Base-by-base conservation (phyloP, 805 yeast species). In the Millerozyma miso region DNA sequence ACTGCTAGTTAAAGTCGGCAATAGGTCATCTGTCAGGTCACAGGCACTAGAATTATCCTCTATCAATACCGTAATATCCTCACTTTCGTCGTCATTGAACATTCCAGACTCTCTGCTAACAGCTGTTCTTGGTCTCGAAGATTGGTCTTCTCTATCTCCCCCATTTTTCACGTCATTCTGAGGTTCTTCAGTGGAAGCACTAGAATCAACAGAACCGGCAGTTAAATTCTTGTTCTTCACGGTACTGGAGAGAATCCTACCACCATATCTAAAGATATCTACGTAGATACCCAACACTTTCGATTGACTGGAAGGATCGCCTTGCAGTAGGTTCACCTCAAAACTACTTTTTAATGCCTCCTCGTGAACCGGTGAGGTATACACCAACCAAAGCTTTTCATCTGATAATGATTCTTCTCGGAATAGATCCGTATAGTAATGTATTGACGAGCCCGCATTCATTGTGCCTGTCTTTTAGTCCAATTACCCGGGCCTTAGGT, bases 371-470 rank as follows among this genome's bases (percentile, higher is more conserved):
- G 60, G 56, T 1, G 58, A 51, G 12, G 57, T 54, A 50, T 46
- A 63, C 17, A 64, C 38, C 4, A 48, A 41, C 32, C 39, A 40
- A 44, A 53, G 62, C 40, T 52, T 59, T 17, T 46, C 54, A 6
- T 38, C 45, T 40, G 53, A 56, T 31, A 59, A 56, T 12, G 43
- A 37, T 5, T 38, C 44, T 10, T 42, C 42, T 35, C 47, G 41
- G 43, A 63, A 63, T 18, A 63, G 41, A 33, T 55, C 54, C 3
- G 53, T 32, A 48, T 63, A 63, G 17, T 55, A 46, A 19, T 37
- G n/a, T 20, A 51, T 51, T 13, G 59, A 23, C 33, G 48, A 45
- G 26, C 42, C 44, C 4, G 43, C 35, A 19, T 40, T 49, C 54
- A 51, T 52, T 32, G 7, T 23, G 29, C 10, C 10, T 6, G 10